Evolutionary conservation across 2,329 filamentous ascomycete genomes (phyloP).

Genomic region (Pseudogymnoascus pannorum): DNA sequence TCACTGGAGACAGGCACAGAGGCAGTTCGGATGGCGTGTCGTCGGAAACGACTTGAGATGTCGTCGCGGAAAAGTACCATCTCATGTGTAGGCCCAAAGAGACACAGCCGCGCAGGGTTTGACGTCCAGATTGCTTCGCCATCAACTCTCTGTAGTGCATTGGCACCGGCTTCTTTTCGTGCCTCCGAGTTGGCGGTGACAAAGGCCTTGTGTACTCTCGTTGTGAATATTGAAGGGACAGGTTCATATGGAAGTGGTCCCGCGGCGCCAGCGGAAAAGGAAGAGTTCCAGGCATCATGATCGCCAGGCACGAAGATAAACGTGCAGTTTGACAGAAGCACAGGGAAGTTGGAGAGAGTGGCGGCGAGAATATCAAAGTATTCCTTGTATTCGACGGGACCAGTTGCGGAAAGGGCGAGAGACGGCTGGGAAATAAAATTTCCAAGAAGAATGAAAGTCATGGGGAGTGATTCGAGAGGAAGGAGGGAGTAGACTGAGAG

Average conservation of each 20-base stretch:
- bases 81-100: constrained; percentile 86
- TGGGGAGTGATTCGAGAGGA: constrained; percentile 56
- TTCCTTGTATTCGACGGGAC: constrained; percentile 93
- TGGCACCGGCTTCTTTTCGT: constrained; percentile 41
- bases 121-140: constrained; percentile 81
- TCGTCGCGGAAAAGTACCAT: constrained; percentile 84
- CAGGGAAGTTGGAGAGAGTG: constrained; percentile 74
- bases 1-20: constrained; percentile 31
- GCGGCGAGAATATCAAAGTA: constrained; percentile 84
- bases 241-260: constrained; percentile 61
- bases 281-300: constrained; percentile 93
- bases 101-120: constrained; percentile 72
- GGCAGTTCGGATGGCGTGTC: constrained; percentile 67
- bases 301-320: constrained; percentile 94
- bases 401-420: constrained; percentile 60
- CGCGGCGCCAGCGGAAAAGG: constrained; percentile 70
- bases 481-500: constrained; percentile 65
- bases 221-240: constrained; percentile 86
- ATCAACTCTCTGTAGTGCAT: constrained; percentile 33
- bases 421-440: constrained; percentile 68
- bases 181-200: constrained; percentile 67
- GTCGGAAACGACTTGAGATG: constrained; percentile 68
- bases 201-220: constrained; percentile 73
- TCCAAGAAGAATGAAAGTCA: constrained; percentile 76
- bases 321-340: constrained; percentile 68